phyloP scores from a whole-genome alignment of 2,329 filamentous ascomycete species.

The Colletotrichum filicis region DNA sequence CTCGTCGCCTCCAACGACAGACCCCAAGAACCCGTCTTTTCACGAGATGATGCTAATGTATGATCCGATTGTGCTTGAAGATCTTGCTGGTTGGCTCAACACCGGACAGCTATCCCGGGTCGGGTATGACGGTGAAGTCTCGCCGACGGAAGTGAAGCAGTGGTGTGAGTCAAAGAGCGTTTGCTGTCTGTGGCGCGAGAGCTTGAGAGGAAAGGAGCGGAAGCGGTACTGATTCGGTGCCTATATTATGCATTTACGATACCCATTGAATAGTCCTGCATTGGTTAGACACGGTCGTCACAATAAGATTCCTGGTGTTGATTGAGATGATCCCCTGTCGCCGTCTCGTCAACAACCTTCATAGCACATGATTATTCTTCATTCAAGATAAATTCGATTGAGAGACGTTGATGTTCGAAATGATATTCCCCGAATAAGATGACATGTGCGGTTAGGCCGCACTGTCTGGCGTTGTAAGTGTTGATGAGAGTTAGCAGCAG shows the following conservation, averaged over 20 bases:
- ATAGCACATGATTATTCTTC: not conserved
- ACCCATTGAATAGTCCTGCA: conserved; percentile 16
- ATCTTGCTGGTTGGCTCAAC: conserved; percentile 86
- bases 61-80: conserved; percentile 89
- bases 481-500: not conserved
- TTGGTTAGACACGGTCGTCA: not conserved
- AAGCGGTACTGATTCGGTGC: conserved; percentile 51
- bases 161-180: conserved; percentile 93
- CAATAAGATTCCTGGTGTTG: not conserved
- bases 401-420: not conserved
- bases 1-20: conserved; percentile 58
- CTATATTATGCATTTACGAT: not conserved
- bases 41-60: conserved; percentile 95
- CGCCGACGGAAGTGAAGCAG: conserved; percentile 75
- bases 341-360: not conserved
- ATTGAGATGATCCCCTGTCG: not conserved
- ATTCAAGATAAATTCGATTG: not conserved
- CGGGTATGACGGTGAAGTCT: conserved; percentile 74
- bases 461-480: not conserved
- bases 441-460: not conserved
- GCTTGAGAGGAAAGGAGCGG: conserved; percentile 60
- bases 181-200: conserved; percentile 81
- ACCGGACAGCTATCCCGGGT: conserved; percentile 71
- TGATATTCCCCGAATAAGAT: not conserved
- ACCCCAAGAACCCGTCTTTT: conserved; percentile 74